phyloP scores from a whole-genome alignment of 768 basidiomycete genomes.

The Hericium rajendrae region DNA sequence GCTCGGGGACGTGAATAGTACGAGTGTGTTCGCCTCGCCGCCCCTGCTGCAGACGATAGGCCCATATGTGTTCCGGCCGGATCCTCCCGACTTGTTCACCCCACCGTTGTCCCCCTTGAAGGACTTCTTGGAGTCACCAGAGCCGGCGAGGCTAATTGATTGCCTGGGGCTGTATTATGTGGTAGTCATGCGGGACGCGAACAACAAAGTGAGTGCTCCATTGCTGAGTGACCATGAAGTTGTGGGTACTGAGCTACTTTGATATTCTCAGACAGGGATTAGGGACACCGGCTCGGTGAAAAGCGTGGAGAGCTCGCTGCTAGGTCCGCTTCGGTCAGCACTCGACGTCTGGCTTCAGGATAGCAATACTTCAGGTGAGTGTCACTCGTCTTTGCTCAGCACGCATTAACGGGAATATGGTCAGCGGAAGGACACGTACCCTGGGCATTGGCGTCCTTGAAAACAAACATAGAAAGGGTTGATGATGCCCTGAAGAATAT shows the following conservation, averaged over 20 bases:
- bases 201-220: constrained; percentile 38
- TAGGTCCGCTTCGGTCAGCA: constrained; percentile 12
- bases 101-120: constrained; percentile 17
- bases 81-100: constrained; percentile 42
- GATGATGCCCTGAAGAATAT: constrained; percentile 8
- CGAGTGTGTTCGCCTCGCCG: constrained; percentile 44
- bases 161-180: constrained; percentile 62
- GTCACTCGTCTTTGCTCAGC: background rate
- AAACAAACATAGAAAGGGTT: constrained; percentile 13
- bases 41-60: constrained; percentile 50
- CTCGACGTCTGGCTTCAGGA: constrained; percentile 12
- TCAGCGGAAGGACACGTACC: constrained; percentile 11
- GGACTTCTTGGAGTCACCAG: constrained; percentile 36
- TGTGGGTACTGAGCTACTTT: background rate
- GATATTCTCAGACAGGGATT: constrained; percentile 20
- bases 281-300: constrained; percentile 13
- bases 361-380: constrained; percentile 3
- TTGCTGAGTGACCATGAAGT: background rate
- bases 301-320: constrained; percentile 9
- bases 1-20: constrained; percentile 15
- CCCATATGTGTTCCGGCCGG: constrained; percentile 45
- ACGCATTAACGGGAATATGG: constrained; percentile 13
- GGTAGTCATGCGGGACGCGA: constrained; percentile 45
- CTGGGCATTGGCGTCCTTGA: constrained; percentile 5
- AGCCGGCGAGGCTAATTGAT: constrained; percentile 54